Conservation (phyloP, 2,329 filamentous ascomycete genomes). For the Thielaviopsis ethacetica region DNA sequence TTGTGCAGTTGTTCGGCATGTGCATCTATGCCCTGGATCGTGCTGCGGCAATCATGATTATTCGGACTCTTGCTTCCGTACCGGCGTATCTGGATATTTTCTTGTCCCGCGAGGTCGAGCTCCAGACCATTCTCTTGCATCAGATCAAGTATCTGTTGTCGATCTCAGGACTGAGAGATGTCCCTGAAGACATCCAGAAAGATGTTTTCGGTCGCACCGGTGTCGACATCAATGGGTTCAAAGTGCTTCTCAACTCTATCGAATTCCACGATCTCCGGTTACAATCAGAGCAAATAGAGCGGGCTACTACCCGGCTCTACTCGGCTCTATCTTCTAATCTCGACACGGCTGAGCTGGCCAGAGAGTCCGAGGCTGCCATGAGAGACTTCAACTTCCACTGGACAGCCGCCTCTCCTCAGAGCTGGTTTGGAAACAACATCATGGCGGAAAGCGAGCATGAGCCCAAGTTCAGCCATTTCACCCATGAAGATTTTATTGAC, state of each 20-base stretch:
- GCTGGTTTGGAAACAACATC: conserved; percentile 8
- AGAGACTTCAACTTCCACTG: conserved; percentile 11
- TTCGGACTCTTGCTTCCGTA: conserved; percentile 6
- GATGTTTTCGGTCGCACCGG: neutral
- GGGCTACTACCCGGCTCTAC: neutral
- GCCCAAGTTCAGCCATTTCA: conserved; percentile 1
- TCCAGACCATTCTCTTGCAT: conserved; percentile 11
- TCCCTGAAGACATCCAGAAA: neutral
- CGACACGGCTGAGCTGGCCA: neutral
- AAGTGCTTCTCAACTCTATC: neutral
- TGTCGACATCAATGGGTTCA: conserved; percentile 4
- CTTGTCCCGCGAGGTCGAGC: conserved; percentile 1
- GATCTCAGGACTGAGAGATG: conserved; percentile 2
- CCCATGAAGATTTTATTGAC: conserved; percentile 8
- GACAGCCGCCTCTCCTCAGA: conserved; percentile 11
- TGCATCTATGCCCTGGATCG: conserved; percentile 25
- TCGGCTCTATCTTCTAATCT: neutral
- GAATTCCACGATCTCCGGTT: conserved; percentile 1
- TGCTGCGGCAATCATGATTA: conserved; percentile 5
- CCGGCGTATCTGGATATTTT: conserved; percentile 5
- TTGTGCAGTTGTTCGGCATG: conserved; percentile 25
- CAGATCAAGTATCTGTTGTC: conserved; percentile 13
- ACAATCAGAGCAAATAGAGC: conserved; percentile 6
- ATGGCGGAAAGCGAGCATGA: neutral
- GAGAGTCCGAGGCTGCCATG: conserved; percentile 4